Conservation (phyloP, 2,329 filamentous ascomycete species). For the Bertia moriformis region DNA sequence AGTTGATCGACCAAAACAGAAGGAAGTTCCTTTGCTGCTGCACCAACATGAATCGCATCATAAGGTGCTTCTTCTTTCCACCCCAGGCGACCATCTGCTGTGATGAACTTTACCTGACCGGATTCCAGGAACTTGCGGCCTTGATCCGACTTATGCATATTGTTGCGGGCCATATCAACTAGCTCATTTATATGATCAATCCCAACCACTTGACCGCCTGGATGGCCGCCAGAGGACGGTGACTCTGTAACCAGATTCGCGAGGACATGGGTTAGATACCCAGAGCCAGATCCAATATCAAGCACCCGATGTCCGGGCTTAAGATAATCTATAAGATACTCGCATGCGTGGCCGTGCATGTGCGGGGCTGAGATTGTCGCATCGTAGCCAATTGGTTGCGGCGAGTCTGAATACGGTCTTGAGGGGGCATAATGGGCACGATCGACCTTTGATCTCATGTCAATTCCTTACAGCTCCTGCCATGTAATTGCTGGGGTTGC, state of each 20-base stretch:
- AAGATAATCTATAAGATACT: constrained; percentile 44
- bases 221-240: constrained; percentile 3
- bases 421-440: constrained; percentile 67
- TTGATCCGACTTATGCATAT: constrained; percentile 27
- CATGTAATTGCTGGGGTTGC: too few relatives aligned
- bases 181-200: constrained; percentile 31
- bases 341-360: constrained; percentile 55
- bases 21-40: constrained; percentile 65
- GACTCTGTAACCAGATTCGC: constrained; percentile 36
- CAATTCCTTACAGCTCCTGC: too few relatives aligned
- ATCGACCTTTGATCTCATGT: constrained; percentile 49
- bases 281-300: constrained; percentile 39
- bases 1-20: constrained; percentile 62
- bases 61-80: constrained; percentile 43
- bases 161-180: constrained; percentile 22
- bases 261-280: constrained; percentile 56
- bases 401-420: constrained; percentile 59
- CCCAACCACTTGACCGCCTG: constrained; percentile 24
- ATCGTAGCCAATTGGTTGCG: constrained; percentile 50
- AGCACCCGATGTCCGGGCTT: constrained; percentile 29
- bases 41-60: constrained; percentile 92
- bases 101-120: constrained; percentile 37
- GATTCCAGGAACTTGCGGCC: constrained; percentile 28
- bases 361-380: constrained; percentile 63
- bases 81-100: constrained; percentile 36